phyloP scores from a whole-genome alignment of 768 basidiomycete genomes.

The Naematelia aurantialba region DNA sequence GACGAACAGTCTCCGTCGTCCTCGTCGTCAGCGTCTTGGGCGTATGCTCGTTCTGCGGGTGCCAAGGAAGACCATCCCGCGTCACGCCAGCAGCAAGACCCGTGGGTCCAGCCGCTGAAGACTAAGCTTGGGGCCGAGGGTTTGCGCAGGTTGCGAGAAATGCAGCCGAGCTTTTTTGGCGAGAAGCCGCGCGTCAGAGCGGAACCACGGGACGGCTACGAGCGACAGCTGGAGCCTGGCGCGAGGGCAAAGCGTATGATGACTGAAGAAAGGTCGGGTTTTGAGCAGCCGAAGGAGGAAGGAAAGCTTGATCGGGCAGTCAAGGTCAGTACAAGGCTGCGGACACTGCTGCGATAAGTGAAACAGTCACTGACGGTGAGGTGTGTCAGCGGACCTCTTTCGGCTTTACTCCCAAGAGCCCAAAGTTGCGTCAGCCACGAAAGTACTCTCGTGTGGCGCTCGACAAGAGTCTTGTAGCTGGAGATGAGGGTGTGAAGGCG shows the following conservation, averaged over 20 bases:
- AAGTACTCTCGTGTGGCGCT: conserved; percentile 72
- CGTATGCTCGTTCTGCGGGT: conserved; percentile 1
- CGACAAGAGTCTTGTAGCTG: conserved; percentile 59
- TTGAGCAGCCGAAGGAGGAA: conserved; percentile 49
- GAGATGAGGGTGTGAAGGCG: conserved; percentile 62
- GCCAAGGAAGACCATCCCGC: neutral
- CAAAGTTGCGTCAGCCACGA: conserved; percentile 66
- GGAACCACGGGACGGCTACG: conserved; percentile 3
- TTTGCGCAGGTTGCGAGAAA: conserved; percentile 41
- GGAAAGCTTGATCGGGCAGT: conserved; percentile 36
- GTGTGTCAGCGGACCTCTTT: conserved; percentile 67
- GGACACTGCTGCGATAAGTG: too few species aligned
- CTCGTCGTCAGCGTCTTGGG: neutral
- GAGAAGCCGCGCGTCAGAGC: conserved; percentile 1
- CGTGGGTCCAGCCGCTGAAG: conserved; percentile 30
- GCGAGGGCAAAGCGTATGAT: conserved; percentile 11
- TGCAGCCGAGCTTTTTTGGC: conserved; percentile 47
- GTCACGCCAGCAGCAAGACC: conserved; percentile 4
- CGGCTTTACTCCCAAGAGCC: conserved; percentile 62
- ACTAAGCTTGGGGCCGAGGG: conserved; percentile 33
- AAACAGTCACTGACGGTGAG: too few species aligned
- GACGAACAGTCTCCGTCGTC: neutral
- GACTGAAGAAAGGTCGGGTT: conserved; percentile 29
- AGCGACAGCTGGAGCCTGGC: conserved; percentile 1
- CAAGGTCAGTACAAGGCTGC: conserved; percentile 31